phyloP scores from a whole-genome alignment of 2,329 filamentous ascomycete species.

The Magnaporthiopsis incrustans region DNA sequence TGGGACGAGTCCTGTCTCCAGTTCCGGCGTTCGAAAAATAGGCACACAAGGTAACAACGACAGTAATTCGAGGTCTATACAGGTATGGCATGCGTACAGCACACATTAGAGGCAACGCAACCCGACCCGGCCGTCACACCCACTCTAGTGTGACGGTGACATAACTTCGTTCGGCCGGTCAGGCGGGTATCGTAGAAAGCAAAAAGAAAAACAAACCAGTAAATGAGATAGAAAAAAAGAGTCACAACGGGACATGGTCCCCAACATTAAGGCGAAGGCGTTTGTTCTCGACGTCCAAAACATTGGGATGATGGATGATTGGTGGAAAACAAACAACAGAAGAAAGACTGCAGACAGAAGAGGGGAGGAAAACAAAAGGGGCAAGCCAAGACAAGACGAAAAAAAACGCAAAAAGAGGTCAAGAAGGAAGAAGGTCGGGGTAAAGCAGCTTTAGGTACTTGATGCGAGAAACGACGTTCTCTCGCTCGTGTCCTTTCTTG shows the following conservation, averaged over 20 bases:
- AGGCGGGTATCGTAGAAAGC: neutral
- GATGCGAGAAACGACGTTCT: neutral
- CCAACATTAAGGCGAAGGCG: neutral
- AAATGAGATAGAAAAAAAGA: neutral
- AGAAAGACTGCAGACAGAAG: neutral
- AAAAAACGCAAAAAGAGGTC: neutral
- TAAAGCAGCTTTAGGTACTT: constrained; percentile 1
- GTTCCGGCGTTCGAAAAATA: too few relatives aligned
- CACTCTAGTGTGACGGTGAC: neutral
- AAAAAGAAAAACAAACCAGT: neutral
- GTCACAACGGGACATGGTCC: neutral
- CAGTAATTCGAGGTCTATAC: too few relatives aligned
- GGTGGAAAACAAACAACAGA: neutral
- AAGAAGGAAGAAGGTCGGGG: neutral
- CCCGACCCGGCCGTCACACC: too few relatives aligned
- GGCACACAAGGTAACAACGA: too few relatives aligned
- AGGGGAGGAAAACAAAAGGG: neutral
- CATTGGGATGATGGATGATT: neutral
- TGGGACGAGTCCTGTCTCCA: too few relatives aligned
- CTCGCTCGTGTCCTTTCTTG: too few relatives aligned
- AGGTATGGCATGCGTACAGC: too few relatives aligned
- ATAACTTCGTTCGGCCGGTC: too few relatives aligned
- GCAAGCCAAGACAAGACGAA: neutral
- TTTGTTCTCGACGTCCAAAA: neutral
- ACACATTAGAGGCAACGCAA: too few relatives aligned